Evolutionary conservation across 2,329 filamentous ascomycete genomes (phyloP), one percentile per base, ranked within the genome.

Genomic region (Alternaria sp.): DNA sequence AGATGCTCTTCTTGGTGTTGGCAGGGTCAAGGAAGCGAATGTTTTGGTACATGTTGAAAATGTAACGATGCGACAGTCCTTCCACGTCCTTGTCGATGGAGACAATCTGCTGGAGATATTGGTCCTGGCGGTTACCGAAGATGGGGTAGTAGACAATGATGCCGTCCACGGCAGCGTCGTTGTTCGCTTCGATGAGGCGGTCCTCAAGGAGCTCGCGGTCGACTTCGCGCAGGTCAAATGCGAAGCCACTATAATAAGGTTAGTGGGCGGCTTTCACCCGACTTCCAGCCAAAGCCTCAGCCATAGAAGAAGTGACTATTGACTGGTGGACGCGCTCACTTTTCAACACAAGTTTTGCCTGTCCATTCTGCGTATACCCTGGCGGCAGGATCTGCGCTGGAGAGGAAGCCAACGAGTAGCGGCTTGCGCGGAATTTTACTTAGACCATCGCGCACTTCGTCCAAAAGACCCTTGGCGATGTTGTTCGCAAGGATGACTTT

Each of bases 31-130:
- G 86, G 84, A 94, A 98, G 69, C 96, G 93, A 74, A 97, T 89
- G 83, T 99, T 99, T 85, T 97, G 92, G 83, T 98, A 99, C 94
- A 99, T 97, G 87, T 99, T 99, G 88, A 95, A 94, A 77, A 98
- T 91, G 83, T 98, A 94, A 77, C 90, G 90, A 82, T 97, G 95
- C 73, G 91, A 93, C 62, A 99, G 88, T 36, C 96, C 96, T 81
- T 99, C 96, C 69, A 99, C 95, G 76, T 99, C 96, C 82, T 99
- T 98, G 80, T 87, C 83, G 46, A 97, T 87, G 60, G 93, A 90
- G 60, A 97, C 93, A 4, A 96, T 93, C 83, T 97, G 94, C 83
- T 98, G 95, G 69, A 99, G 89, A 81, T 98, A 98, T 80, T 92
- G 91, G 81, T 99, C 96, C 81, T 97, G 93, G 26, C 89, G 87